Conservation (phyloP, 2,329 filamentous ascomycete genomes). For the Myriosclerotinia curreyana region DNA sequence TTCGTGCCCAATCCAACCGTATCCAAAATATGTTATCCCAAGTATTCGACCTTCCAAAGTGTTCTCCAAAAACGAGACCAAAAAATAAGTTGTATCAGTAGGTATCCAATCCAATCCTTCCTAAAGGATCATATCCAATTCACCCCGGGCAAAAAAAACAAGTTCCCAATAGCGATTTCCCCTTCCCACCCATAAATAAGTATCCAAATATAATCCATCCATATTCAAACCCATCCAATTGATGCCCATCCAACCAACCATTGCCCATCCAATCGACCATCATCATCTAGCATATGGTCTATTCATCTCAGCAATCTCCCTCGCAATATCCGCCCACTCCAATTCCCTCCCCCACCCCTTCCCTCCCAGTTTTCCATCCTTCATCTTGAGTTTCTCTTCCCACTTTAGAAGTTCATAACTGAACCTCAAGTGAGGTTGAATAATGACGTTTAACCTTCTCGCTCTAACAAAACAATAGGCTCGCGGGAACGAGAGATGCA, state of each 20-base stretch:
- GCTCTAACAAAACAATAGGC: slow-evolving; percentile 97
- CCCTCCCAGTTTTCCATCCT: slow-evolving; percentile 42
- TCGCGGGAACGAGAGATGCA: slow-evolving; percentile 78
- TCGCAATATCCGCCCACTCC: slow-evolving; percentile 84
- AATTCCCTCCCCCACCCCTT: slow-evolving; percentile 65
- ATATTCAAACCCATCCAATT: neutral
- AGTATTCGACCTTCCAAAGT: neutral
- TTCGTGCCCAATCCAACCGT: neutral
- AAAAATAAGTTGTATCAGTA: neutral
- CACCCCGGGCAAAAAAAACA: neutral
- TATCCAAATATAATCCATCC: neutral
- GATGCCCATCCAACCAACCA: neutral
- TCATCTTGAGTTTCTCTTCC: slow-evolving; percentile 69
- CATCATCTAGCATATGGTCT: slow-evolving; percentile 74
- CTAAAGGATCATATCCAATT: neutral
- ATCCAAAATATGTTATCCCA: neutral
- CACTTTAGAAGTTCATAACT: slow-evolving; percentile 94
- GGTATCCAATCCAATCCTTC: neutral
- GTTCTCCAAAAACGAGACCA: neutral
- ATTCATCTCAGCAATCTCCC: slow-evolving; percentile 95
- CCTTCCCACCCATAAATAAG: neutral
- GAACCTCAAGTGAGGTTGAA: slow-evolving; percentile 93
- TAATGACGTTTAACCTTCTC: slow-evolving; percentile 91
- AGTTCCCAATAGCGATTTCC: neutral
- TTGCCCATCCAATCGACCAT: neutral